Evolutionary conservation across 441 rosid species (phyloP).

Genomic region (Theobroma grandiflorum): DNA sequence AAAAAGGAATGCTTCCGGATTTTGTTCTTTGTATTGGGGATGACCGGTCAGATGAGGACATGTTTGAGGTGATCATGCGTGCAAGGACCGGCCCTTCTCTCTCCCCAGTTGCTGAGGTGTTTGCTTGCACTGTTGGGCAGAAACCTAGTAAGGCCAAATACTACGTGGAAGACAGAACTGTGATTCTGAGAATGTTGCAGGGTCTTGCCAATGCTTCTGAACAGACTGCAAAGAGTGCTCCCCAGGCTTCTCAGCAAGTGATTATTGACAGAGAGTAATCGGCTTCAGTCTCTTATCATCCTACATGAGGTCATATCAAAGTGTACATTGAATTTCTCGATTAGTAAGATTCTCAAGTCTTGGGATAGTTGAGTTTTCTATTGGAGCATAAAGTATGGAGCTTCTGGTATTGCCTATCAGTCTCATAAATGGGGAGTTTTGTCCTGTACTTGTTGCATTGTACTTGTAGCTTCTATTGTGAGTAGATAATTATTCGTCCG

Average conservation of each 20-base stretch:
- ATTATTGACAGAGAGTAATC: slow-evolving; percentile 29
- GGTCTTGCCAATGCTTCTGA: slow-evolving; percentile 62
- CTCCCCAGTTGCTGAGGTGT: slow-evolving; percentile 83
- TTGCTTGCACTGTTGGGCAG: slow-evolving; percentile 91
- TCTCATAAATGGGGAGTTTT: background rate
- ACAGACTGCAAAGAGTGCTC: slow-evolving; percentile 36
- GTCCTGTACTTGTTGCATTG: background rate
- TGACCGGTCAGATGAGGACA: slow-evolving; percentile 92
- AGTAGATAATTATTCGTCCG: background rate
- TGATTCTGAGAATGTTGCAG: slow-evolving; percentile 78
- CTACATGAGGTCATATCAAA: slow-evolving; percentile 3
- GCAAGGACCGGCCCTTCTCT: slow-evolving; percentile 66
- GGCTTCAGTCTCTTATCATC: slow-evolving; percentile 4
- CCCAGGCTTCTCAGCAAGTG: slow-evolving; percentile 23
- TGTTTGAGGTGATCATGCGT: slow-evolving; percentile 83
- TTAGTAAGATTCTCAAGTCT: background rate
- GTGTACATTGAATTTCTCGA: background rate
- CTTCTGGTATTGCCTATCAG: background rate
- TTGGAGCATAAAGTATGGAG: background rate
- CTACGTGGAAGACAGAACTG: slow-evolving; percentile 81
- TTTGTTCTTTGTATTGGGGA: slow-evolving; percentile 92
- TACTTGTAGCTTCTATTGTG: background rate
- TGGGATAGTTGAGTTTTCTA: slow-evolving; percentile 8
- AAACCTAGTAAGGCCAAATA: slow-evolving; percentile 95
- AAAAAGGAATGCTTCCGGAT: slow-evolving; percentile 69